A percentile compares a stretch with the other conserved stretches of the same genome.
phyloP scores from a whole-genome alignment of 345 rosid genomes.

The Bruguiera gymnorhiza region DNA sequence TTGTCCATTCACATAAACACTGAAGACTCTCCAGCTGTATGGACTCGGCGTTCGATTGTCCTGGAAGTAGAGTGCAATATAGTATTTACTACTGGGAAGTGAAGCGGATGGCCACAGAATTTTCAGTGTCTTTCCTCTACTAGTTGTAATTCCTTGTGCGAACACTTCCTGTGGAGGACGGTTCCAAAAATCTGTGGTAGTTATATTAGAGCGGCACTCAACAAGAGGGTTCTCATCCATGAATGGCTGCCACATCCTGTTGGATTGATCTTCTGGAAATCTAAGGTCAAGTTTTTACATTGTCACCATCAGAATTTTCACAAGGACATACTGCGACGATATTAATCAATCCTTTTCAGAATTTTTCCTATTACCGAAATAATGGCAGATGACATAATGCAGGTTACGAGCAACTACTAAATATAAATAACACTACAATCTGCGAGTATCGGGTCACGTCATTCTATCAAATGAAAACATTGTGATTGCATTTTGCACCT shows the following conservation, averaged over 20 bases:
- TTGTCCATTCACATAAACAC: conserved; percentile 59
- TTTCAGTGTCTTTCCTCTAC: conserved; percentile 49
- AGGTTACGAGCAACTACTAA: too few relatives aligned
- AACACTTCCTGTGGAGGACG: conserved; percentile 59
- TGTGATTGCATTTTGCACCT: too few relatives aligned
- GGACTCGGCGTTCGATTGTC: conserved; percentile 56
- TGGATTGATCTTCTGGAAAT: conserved; percentile 68
- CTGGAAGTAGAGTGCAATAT: conserved; percentile 78
- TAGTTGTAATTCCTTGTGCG: conserved; percentile 46
- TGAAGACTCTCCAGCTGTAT: conserved; percentile 73
- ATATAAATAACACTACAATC: too few relatives aligned
- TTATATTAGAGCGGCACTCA: conserved; percentile 35
- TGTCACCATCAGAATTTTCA: conserved; percentile 14
- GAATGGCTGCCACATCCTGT: conserved; percentile 75
- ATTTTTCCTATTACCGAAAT: not conserved
- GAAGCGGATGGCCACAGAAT: conserved; percentile 55
- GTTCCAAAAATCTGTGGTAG: conserved; percentile 64
- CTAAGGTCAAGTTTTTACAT: conserved; percentile 39
- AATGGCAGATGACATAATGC: not conserved
- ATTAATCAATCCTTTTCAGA: not conserved
- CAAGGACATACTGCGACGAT: not conserved
- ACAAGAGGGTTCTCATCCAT: conserved; percentile 41
- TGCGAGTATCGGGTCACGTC: too few relatives aligned
- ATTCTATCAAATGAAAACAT: too few relatives aligned
- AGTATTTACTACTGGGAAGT: conserved; percentile 62